phyloP scores from a whole-genome alignment of 768 basidiomycete species.

The Collybiopsis luxurians region DNA sequence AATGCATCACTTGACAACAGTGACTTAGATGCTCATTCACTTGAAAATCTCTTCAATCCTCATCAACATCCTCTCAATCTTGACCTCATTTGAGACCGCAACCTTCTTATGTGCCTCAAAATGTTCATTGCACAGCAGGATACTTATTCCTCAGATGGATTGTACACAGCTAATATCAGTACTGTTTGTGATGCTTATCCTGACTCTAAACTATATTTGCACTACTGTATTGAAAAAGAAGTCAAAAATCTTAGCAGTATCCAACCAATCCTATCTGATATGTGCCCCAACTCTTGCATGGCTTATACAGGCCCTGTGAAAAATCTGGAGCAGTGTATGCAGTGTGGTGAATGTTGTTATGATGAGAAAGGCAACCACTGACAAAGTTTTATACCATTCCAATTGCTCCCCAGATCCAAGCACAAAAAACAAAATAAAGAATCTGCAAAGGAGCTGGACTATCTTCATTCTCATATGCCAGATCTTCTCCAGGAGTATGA shows the following conservation, averaged over 20 bases:
- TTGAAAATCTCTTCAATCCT: neutral
- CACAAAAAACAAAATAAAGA: constrained; percentile 18
- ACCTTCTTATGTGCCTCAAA: neutral
- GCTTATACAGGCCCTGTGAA: constrained; percentile 34
- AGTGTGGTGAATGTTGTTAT: constrained; percentile 25
- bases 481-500: constrained; percentile 9
- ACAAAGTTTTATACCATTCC: constrained; percentile 33
- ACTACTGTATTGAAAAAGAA: constrained; percentile 12
- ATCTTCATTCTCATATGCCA: constrained; percentile 13
- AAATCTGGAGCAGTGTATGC: constrained; percentile 19
- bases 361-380: constrained; percentile 14
- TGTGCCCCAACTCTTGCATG: constrained; percentile 38
- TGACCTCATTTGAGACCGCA: neutral
- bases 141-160: neutral
- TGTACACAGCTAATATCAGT: neutral
- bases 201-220: constrained; percentile 7
- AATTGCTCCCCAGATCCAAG: constrained; percentile 35
- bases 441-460: constrained; percentile 20
- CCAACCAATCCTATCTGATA: constrained; percentile 25
- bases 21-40: neutral
- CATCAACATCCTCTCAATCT: neutral
- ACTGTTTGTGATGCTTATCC: neutral
- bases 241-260: constrained; percentile 27
- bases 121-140: neutral
- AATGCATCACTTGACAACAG: neutral